Percentiles rank a stretch among this genome's conserved stretches.
These are phyloP conservation scores for Starmerella floricola DNA, from an alignment of 805 yeast species.

Conservation along the genomic window DNA sequence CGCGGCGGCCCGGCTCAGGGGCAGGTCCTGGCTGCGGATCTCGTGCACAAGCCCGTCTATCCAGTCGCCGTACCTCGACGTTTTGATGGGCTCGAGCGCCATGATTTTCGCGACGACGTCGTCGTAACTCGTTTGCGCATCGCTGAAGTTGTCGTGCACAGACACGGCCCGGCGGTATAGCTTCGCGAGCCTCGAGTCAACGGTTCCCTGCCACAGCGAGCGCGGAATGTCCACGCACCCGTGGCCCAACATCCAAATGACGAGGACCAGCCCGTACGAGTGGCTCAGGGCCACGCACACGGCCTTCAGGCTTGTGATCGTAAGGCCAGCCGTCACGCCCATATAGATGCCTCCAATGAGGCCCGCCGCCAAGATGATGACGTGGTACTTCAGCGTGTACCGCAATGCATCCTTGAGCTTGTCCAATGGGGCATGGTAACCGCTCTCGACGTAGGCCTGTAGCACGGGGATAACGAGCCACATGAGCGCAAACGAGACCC, in stretches of 20 bases:
- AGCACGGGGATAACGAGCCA: constrained; percentile 65
- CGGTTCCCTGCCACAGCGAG: constrained; percentile 29
- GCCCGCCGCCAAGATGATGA: constrained; percentile 42
- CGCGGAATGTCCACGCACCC: constrained; percentile 63
- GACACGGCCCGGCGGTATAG: constrained; percentile 46
- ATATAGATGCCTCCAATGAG: constrained; percentile 48
- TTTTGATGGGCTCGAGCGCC: constrained; percentile 38
- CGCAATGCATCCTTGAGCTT: constrained; percentile 46
- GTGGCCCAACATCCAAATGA: constrained; percentile 77
- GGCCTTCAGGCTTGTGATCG: constrained; percentile 45
- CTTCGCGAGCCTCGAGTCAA: constrained; percentile 30
- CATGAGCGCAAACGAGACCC: constrained; percentile 69
- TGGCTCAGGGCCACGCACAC: constrained; percentile 67
- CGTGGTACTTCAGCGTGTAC: constrained; percentile 48
- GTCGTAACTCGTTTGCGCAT: constrained; percentile 46
- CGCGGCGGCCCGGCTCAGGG: constrained; percentile 15
- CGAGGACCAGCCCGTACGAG: constrained; percentile 58
- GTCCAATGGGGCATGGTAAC: constrained; percentile 40
- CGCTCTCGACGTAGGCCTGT: constrained; percentile 63
- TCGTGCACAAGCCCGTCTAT: constrained; percentile 45
- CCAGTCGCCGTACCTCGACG: constrained; percentile 49
- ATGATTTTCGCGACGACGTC: constrained; percentile 52
- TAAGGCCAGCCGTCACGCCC: constrained; percentile 42
- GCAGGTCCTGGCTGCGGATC: constrained; percentile 20
- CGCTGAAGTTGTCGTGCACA: constrained; percentile 49